These are phyloP conservation scores for Nepenthes alata DNA, from an alignment of 179 eudicot genomes.

Conservation along the genomic window DNA sequence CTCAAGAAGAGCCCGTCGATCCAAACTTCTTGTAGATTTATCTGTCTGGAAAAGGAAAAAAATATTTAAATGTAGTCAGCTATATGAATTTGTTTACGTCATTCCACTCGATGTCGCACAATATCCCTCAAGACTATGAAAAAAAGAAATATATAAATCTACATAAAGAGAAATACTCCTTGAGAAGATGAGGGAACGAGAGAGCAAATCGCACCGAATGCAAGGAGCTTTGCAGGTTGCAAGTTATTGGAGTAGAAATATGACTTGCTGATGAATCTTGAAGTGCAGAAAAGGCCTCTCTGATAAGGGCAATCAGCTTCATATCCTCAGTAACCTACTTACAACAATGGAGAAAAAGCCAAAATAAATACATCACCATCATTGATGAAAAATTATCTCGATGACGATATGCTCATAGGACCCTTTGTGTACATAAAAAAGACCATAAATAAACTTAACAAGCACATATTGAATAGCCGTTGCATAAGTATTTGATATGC, in stretches of 20 bases:
- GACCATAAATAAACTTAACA: no score
- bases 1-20: constrained; percentile 22
- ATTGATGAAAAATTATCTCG: not conserved
- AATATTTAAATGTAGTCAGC: no score
- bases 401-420: no score
- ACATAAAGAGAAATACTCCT: no score
- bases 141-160: no score
- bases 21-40: constrained; percentile 19
- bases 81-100: no score
- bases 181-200: constrained; percentile 5
- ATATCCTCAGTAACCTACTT: constrained; percentile 48
- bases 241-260: constrained; percentile 15
- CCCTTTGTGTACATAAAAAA: no score
- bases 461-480: no score
- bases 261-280: constrained; percentile 26
- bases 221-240: constrained; percentile 18
- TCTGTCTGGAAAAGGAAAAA: constrained; percentile 31
- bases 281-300: constrained; percentile 33
- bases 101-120: no score
- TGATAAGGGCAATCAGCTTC: constrained; percentile 50
- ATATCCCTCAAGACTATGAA: no score
- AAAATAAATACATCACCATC: no score
- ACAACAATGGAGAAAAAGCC: not conserved
- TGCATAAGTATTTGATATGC: no score
- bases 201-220: constrained; percentile 31